phyloP scores from a whole-genome alignment of 2,329 filamentous ascomycete species.

The Zymoseptoria tritici region DNA sequence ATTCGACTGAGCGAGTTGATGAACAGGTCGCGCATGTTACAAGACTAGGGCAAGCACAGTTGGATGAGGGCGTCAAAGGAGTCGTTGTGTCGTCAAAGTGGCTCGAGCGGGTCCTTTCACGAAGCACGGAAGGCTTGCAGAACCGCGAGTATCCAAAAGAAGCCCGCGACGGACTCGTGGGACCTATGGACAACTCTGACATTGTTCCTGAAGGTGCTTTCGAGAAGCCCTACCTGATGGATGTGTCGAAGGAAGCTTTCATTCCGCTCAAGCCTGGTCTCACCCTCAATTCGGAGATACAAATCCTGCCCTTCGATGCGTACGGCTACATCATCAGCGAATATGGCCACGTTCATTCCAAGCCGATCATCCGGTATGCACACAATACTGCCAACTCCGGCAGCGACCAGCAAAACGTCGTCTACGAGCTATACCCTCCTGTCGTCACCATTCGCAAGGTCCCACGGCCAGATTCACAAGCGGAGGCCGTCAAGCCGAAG shows the following conservation, averaged over 20 bases:
- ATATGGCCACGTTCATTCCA: slow-evolving; percentile 66
- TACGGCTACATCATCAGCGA: slow-evolving; percentile 75
- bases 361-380: slow-evolving; percentile 66
- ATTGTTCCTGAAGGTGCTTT: slow-evolving; percentile 48
- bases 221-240: slow-evolving; percentile 17
- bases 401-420: slow-evolving; percentile 54
- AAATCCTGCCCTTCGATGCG: slow-evolving; percentile 68
- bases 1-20: slow-evolving; percentile 37
- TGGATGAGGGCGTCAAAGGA: slow-evolving; percentile 65
- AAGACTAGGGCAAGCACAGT: slow-evolving; percentile 42
- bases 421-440: slow-evolving; percentile 78
- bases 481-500: slow-evolving; percentile 26
- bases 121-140: slow-evolving; percentile 52
- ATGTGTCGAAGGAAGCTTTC: slow-evolving; percentile 40
- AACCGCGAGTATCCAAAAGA: slow-evolving; percentile 51
- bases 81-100: slow-evolving; percentile 74
- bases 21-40: slow-evolving; percentile 69
- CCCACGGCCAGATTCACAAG: slow-evolving; percentile 37
- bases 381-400: slow-evolving; percentile 64
- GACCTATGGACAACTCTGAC: slow-evolving; percentile 80
- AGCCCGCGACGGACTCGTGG: slow-evolving; percentile 57
- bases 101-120: slow-evolving; percentile 65
- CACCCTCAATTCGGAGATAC: slow-evolving; percentile 59
- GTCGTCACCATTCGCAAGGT: slow-evolving; percentile 80
- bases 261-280: slow-evolving; percentile 66